These are phyloP conservation scores for Peltaster fructicola DNA, from an alignment of 2,329 filamentous ascomycete genomes.

Conservation along the genomic window DNA sequence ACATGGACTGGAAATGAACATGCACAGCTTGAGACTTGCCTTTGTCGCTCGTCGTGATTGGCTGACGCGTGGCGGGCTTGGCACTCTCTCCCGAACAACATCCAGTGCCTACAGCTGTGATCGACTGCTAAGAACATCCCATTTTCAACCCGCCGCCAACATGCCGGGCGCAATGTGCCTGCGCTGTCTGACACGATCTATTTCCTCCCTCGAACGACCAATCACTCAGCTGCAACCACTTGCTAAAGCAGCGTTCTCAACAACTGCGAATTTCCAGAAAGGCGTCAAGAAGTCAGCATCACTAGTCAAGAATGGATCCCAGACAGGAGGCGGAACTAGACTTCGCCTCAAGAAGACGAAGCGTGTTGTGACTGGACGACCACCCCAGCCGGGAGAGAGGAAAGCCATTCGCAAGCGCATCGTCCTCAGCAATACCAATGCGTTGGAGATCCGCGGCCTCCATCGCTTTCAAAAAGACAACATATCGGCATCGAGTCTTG, in stretches of 20 bases:
- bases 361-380: constrained; percentile 10
- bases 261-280: constrained; percentile 12
- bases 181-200: constrained; percentile 8
- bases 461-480: constrained; percentile 39
- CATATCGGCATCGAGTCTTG: constrained; percentile 18
- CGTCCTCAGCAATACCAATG: constrained; percentile 86
- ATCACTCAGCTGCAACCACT: constrained; percentile 2
- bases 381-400: constrained; percentile 49
- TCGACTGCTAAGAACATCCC: too few relatives aligned
- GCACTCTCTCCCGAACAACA: too few relatives aligned
- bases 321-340: constrained; percentile 9
- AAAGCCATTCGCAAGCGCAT: constrained; percentile 78
- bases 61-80: too few relatives aligned
- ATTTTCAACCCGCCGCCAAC: too few relatives aligned
- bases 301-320: constrained; percentile 7
- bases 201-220: constrained; percentile 3
- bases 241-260: constrained; percentile 18
- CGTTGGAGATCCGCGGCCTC: constrained; percentile 56
- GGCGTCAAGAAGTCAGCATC: constrained; percentile 16
- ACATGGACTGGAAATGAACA: too few relatives aligned
- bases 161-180: constrained; percentile 9
- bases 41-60: too few relatives aligned
- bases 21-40: too few relatives aligned
- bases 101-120: too few relatives aligned
- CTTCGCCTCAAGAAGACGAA: constrained; percentile 15